Conservation (phyloP, 352 stramenopile genomes). For the Phytophthora nicotianae region DNA sequence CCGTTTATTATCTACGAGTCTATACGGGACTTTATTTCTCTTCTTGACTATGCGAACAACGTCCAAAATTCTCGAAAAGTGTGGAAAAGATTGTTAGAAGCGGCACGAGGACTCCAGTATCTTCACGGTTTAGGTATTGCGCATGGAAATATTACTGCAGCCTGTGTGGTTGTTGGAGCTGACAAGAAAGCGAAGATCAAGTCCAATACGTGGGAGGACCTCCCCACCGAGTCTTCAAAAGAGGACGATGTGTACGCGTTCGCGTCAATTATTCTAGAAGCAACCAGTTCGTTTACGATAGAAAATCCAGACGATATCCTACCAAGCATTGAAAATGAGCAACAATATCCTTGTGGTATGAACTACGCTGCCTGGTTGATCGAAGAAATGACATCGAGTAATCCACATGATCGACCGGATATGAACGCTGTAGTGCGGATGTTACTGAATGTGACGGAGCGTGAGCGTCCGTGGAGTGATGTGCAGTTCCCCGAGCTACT, state of each 20-base stretch:
- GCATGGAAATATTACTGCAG: constrained; percentile 19
- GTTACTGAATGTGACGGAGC: constrained; percentile 27
- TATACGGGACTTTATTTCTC: constrained; percentile 8
- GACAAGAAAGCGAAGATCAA: constrained; percentile 36
- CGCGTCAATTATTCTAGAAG: constrained; percentile 13
- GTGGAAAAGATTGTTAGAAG: constrained; percentile 34
- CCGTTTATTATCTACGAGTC: constrained; percentile 38
- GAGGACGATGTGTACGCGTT: constrained; percentile 31
- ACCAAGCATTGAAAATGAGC: constrained; percentile 10
- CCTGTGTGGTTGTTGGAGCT: constrained; percentile 14
- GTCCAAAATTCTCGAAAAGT: constrained; percentile 10
- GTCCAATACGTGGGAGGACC: neutral
- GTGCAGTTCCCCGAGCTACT: constrained; percentile 36
- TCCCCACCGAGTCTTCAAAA: neutral
- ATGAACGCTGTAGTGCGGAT: constrained; percentile 28
- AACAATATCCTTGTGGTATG: constrained; percentile 6
- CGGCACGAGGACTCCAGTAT: constrained; percentile 27
- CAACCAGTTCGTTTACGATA: constrained; percentile 3
- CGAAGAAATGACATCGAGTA: constrained; percentile 15
- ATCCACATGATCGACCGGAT: constrained; percentile 12
- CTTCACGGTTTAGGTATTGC: constrained; percentile 21
- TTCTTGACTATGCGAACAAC: constrained; percentile 18
- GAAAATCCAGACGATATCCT: neutral
- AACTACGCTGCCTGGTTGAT: constrained; percentile 14
- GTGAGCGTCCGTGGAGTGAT: constrained; percentile 33